phyloP scores from a whole-genome alignment of 371 early-diverging fungal genomes.

The Mortierella sp. region DNA sequence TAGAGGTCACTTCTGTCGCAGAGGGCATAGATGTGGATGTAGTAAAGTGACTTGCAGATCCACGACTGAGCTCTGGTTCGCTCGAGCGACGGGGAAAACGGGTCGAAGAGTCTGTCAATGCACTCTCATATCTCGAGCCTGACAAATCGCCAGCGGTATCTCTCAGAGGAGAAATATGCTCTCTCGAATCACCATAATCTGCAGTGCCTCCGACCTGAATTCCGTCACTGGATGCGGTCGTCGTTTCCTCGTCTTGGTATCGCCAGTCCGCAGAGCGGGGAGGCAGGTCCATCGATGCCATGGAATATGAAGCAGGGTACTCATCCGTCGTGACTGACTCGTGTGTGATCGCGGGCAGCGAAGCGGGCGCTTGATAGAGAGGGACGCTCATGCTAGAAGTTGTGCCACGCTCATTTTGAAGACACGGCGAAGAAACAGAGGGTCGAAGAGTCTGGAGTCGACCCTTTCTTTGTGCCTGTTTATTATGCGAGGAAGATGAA shows the following conservation, averaged over 20 bases:
- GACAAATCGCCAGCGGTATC: neutral
- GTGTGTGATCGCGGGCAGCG: neutral
- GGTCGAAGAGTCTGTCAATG: neutral
- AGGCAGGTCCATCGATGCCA: conserved; percentile 5
- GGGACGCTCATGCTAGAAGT: neutral
- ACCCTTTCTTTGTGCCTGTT: conserved; percentile 13
- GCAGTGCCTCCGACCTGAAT: neutral
- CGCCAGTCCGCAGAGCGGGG: conserved; percentile 12
- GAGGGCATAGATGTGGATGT: neutral
- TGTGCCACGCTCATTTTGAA: neutral
- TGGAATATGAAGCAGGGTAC: conserved; percentile 7
- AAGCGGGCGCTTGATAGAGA: neutral
- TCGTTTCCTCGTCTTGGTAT: conserved; percentile 1
- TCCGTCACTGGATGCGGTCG: neutral
- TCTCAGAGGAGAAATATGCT: neutral
- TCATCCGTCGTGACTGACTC: neutral
- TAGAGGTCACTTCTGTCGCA: neutral
- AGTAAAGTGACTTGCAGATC: conserved; percentile 6
- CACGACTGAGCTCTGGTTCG: conserved; percentile 1
- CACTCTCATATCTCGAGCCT: neutral
- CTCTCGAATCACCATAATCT: neutral
- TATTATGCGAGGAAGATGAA: conserved; percentile 5
- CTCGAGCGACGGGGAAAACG: neutral
- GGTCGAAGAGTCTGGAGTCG: conserved; percentile 9
- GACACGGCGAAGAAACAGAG: conserved; percentile 23